Evolutionary conservation across 768 basidiomycete species (phyloP).

Genomic region (Rhizopogon vinicolor): DNA sequence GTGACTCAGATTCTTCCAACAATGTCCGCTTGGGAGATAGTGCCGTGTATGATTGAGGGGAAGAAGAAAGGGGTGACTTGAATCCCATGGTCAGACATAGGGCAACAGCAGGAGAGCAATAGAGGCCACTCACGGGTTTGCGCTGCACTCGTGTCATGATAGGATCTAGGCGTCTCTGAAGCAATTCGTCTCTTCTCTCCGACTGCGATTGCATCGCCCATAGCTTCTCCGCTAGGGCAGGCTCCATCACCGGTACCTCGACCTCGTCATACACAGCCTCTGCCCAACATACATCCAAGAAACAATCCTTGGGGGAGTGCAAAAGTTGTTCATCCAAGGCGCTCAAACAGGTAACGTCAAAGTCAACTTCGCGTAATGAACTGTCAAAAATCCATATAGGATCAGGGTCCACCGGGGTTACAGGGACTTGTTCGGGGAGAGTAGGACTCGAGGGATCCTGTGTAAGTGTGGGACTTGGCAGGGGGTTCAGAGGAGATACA

Average conservation of each 20-base stretch:
- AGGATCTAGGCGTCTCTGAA: constrained; percentile 9
- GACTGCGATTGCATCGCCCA: not conserved
- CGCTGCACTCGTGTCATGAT: constrained; percentile 15
- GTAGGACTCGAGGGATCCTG: not conserved
- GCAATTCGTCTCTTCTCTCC: not conserved
- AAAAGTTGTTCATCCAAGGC: constrained; percentile 37
- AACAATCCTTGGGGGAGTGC: constrained; percentile 31
- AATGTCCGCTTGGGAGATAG: constrained; percentile 5
- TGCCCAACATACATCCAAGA: constrained; percentile 37
- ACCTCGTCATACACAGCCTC: constrained; percentile 27
- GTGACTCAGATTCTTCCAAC: constrained; percentile 7
- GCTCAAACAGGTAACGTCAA: constrained; percentile 33
- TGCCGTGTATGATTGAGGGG: constrained; percentile 8
- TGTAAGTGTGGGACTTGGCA: not conserved
- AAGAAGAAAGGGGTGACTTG: constrained; percentile 4
- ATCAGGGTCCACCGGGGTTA: not conserved
- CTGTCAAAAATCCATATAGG: constrained; percentile 14
- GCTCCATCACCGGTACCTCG: not conserved
- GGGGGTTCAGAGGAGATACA: not conserved
- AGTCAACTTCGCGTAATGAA: constrained; percentile 24
- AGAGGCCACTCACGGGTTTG: not conserved
- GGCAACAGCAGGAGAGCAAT: constrained; percentile 4
- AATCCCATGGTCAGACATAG: not conserved
- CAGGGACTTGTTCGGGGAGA: not conserved
- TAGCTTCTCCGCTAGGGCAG: not conserved